Conservation (phyloP, 345 rosid genomes). For the Turnera subulata region DNA sequence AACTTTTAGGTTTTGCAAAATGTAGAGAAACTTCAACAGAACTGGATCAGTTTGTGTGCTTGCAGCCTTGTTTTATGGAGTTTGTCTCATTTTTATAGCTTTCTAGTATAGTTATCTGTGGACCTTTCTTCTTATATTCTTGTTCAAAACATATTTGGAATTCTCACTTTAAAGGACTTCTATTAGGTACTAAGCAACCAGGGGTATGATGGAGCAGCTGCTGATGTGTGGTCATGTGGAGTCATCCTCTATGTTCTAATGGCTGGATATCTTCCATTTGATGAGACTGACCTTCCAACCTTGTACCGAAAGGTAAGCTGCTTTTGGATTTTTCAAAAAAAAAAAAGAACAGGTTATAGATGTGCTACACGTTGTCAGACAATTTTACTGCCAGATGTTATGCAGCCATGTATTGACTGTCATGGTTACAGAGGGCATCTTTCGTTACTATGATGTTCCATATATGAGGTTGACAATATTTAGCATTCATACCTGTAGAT, state of each 20-base stretch:
- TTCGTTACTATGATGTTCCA: too few species aligned
- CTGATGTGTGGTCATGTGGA: slow-evolving; percentile 96
- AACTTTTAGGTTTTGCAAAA: not conserved
- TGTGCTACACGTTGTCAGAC: not conserved
- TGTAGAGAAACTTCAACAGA: too few species aligned
- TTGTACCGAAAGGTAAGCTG: slow-evolving; percentile 63
- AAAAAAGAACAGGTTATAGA: slow-evolving; percentile 1
- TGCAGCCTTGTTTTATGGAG: not conserved
- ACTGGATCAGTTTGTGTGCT: too few species aligned
- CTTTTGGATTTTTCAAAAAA: too few species aligned
- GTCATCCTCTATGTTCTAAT: slow-evolving; percentile 78
- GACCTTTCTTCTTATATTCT: not conserved
- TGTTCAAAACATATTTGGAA: slow-evolving; percentile 2
- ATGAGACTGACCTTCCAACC: slow-evolving; percentile 69
- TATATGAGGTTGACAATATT: too few species aligned
- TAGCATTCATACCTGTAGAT: too few species aligned
- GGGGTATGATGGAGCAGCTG: slow-evolving; percentile 89
- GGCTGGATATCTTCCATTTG: slow-evolving; percentile 90
- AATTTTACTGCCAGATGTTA: not conserved
- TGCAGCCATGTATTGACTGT: not conserved
- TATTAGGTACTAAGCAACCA: slow-evolving; percentile 52
- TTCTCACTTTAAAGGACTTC: slow-evolving; percentile 13
- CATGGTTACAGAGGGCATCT: not conserved
- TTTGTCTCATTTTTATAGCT: not conserved
- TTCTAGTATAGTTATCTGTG: not conserved